phyloP scores from a whole-genome alignment of 2,329 filamentous ascomycete species.

The Colletotrichum tropicicola region DNA sequence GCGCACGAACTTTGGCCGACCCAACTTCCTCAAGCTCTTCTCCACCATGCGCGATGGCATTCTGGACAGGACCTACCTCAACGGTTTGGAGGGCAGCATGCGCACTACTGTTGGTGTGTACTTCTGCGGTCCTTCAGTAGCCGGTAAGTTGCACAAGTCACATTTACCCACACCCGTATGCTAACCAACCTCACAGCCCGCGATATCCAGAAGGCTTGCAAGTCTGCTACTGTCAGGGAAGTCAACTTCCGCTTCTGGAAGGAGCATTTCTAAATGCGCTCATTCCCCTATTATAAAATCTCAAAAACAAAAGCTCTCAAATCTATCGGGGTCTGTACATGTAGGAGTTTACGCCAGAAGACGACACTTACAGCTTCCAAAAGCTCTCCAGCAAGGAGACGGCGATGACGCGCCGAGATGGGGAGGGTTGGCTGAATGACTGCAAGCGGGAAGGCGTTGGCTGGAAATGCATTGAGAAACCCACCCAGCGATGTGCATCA shows the following conservation, averaged over 20 bases:
- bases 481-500: constrained; percentile 26
- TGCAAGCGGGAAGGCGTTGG: constrained; percentile 23
- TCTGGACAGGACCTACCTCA: constrained; percentile 83
- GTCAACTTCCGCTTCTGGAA: constrained; percentile 99
- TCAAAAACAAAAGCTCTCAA: constrained; percentile 1
- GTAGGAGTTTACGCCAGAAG: constrained; percentile 4
- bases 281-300: not conserved
- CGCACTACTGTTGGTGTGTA: constrained; percentile 94
- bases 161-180: not conserved
- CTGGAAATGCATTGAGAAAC: constrained; percentile 24
- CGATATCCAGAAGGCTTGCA: constrained; percentile 85
- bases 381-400: not conserved
- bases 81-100: constrained; percentile 78
- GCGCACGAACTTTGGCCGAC: constrained; percentile 93
- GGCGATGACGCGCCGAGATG: not conserved
- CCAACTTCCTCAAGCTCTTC: constrained; percentile 86
- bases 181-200: constrained; percentile 69
- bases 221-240: constrained; percentile 75
- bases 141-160: constrained; percentile 55
- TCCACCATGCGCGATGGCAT: constrained; percentile 89
- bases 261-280: constrained; percentile 76
- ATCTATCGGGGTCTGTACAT: constrained; percentile 4
- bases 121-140: constrained; percentile 89
- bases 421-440: not conserved
- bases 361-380: constrained; percentile 11